Base-by-base conservation (phyloP, 108 stramenopile species). In the Seminavis robusta region DNA sequence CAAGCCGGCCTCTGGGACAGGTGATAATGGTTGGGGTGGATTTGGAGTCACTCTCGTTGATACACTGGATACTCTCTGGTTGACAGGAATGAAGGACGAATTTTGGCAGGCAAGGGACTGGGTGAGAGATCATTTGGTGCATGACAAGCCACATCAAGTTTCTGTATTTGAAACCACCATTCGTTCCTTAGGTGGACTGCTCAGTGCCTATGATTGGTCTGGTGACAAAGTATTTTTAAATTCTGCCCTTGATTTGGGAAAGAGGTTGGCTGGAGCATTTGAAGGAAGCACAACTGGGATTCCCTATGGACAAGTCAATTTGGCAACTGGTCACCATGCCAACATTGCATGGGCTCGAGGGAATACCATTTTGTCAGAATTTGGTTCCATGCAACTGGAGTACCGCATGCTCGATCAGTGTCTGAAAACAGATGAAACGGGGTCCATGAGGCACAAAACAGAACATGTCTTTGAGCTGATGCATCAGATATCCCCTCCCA, bases 81-180 rank as follows among this genome's bases (percentile, higher is more conserved):
- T 99, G 33, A 92, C 97, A 89, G 94, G 80, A 25, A 77, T 98
- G 76, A 90, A 82, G 39, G 94, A 94, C 10, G 97, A 97, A 68
- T 99, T 98, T 59, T 66, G 62, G 42, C 69, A 92, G 21, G 96
- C 83, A 4, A 39, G 83, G 30, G 81, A 92, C 19, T 99, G 95
- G 96, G 86, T 97, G 0, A 51, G 73, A 21, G 68, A 83, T 30
- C 47, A 80, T 44, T 72, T 96, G 29, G 30, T 49, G 26, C 60
- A 85, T 56, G 70, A 77, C 38, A 26, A 51, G 7, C n/a, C n/a
- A n/a, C 11, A 52, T 19, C 33, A 61, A 25, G 96, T 97, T 2
- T 90, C 87, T 31, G 84, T 93, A 31, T 99, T 99, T 73, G 98
- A 99, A 79, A 98, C 95, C 11, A 99, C 95, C 23, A 99, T 99